Evolutionary conservation across 352 stramenopile species (phyloP), one percentile per base, ranked within the genome.

Genomic region (Pythium brassicae): DNA sequence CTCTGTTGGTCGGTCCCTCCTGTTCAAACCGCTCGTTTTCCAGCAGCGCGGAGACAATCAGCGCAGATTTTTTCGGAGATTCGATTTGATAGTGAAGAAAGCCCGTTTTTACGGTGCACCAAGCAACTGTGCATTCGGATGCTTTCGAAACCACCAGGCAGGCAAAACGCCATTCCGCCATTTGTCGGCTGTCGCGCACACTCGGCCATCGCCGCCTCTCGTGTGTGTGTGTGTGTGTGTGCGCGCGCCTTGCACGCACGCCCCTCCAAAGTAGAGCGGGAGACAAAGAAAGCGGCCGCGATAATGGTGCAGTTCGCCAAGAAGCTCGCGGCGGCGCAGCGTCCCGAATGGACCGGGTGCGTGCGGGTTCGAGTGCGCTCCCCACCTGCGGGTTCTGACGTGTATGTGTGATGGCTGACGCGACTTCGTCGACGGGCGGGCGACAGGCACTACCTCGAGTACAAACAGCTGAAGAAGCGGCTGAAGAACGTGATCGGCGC

Each of bases 391-490:
- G n/a, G n/a, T n/a, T n/a, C 37, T 44, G 37, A 15, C 19, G 2
- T 59, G 44, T 22, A 43, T 19, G n/a, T 29, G 23, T 19, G 32
- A n/a, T n/a, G n/a, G 11, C 34, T 26, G 10, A 50, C 47, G 6
- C 50, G 20, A 51, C 32, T n/a, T n/a, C n/a, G n/a, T n/a, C n/a
- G 4, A 42, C 27, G 11, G n/a, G n/a, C n/a, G n/a, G n/a, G 15
- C 23, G 26, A 15, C 44, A 92, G 83, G 2, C 86, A 95, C 62
- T 95, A 95, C 65, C 68, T 95, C 37, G 82, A 95, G 73, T 95
- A 95, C 82, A 94, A 94, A 62, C 80, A 94, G 52, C 72, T 95
- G 17, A 95, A 95, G 77, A 94, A 92, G 69, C 77, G 82, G 45
- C 71, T 95, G 43, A 90, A 92, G 49, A 75, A 82, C 27, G 74